Conservation (phyloP, 768 basidiomycete genomes). For the Mycena polygramma region DNA sequence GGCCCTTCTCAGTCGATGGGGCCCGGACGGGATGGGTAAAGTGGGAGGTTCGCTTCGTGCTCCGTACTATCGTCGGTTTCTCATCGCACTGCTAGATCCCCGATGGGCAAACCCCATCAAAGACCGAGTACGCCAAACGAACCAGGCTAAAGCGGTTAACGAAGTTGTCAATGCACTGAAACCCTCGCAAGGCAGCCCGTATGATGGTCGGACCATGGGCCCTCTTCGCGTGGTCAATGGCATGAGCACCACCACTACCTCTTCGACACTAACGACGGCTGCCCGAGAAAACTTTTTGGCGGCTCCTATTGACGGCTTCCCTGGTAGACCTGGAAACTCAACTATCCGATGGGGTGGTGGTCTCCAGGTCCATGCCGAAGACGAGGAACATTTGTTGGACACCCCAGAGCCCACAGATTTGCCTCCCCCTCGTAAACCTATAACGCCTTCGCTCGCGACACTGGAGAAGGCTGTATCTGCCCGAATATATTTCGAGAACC, state of each 20-base stretch:
- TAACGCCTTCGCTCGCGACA: slow-evolving; percentile 90
- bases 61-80: slow-evolving; percentile 39
- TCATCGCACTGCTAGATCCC: slow-evolving; percentile 70
- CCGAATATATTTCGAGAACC: slow-evolving; percentile 94
- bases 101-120: slow-evolving; percentile 93
- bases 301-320: slow-evolving; percentile 63
- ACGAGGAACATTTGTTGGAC: slow-evolving; percentile 62
- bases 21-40: slow-evolving; percentile 90
- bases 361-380: slow-evolving; percentile 75
- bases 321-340: slow-evolving; percentile 70
- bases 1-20: slow-evolving; percentile 89
- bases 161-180: slow-evolving; percentile 81
- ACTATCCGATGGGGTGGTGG: slow-evolving; percentile 72
- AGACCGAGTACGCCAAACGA: slow-evolving; percentile 73
- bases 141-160: slow-evolving; percentile 80
- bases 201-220: slow-evolving; percentile 58
- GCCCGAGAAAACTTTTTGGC: slow-evolving; percentile 76
- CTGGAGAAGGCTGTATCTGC: slow-evolving; percentile 94
- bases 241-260: slow-evolving; percentile 73
- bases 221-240: slow-evolving; percentile 87
- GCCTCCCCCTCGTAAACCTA: slow-evolving; percentile 64
- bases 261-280: slow-evolving; percentile 81
- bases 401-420: slow-evolving; percentile 46
- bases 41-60: slow-evolving; percentile 74
- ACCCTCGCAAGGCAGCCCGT: slow-evolving; percentile 61